phyloP scores from a whole-genome alignment of 2,329 filamentous ascomycete genomes.

The Diaporthe nobilis region DNA sequence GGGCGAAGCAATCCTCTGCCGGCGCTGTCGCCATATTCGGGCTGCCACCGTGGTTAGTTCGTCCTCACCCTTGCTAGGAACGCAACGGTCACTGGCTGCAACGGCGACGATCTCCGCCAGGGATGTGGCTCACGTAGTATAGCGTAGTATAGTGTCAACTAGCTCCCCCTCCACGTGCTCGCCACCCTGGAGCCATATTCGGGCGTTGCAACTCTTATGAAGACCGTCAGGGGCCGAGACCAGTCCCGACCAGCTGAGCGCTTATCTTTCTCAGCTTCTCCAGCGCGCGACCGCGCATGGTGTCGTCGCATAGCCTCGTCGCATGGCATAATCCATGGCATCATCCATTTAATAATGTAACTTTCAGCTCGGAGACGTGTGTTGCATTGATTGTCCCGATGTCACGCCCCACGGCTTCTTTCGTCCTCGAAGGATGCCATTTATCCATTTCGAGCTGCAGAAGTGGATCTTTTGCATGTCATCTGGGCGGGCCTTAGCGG shows the following conservation, averaged over 20 bases:
- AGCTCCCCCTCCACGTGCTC: slow-evolving; percentile 24
- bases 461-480: slow-evolving; percentile 6
- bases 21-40: slow-evolving; percentile 24
- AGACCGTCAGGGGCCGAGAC: slow-evolving; percentile 14
- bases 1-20: slow-evolving; percentile 23
- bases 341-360: slow-evolving; percentile 11
- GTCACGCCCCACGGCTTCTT: slow-evolving; percentile 7
- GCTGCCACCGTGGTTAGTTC: slow-evolving; percentile 10
- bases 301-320: slow-evolving; percentile 6
- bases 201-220: slow-evolving; percentile 8
- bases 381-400: slow-evolving; percentile 16
- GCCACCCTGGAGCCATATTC: slow-evolving; percentile 5
- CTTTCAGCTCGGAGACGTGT: slow-evolving; percentile 12
- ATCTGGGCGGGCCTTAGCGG: slow-evolving; percentile 4
- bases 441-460: background rate
- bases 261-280: background rate
- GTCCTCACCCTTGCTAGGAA: slow-evolving; percentile 17
- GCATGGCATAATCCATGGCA: slow-evolving; percentile 15
- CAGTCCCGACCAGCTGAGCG: background rate
- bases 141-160: slow-evolving; percentile 24
- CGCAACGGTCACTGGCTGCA: slow-evolving; percentile 16
- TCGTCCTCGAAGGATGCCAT: slow-evolving; percentile 6
- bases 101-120: slow-evolving; percentile 16
- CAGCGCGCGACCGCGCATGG: background rate
- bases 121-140: slow-evolving; percentile 21